Conservation (phyloP, 1,284 basidiomycete genomes). For the Cutaneotrichosporon spelunceum region DNA sequence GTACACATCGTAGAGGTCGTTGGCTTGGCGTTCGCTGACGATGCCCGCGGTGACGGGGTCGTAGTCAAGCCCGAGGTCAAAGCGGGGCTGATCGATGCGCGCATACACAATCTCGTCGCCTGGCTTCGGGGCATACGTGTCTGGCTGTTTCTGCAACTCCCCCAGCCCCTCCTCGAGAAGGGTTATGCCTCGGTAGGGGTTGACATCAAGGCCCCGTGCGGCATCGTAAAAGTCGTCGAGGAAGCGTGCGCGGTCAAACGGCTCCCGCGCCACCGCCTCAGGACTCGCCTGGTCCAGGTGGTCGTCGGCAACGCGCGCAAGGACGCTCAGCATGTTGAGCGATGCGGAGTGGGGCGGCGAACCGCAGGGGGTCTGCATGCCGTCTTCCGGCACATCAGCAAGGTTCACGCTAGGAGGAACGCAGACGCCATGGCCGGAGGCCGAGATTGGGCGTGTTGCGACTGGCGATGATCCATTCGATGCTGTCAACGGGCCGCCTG, state of each 20-base stretch:
- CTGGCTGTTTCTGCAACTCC: constrained; percentile 4
- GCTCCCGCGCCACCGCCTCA: background rate
- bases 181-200: constrained; percentile 25
- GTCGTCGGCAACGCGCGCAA: constrained; percentile 25
- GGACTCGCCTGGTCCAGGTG: background rate
- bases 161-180: constrained; percentile 21
- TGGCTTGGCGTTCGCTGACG: constrained; percentile 17
- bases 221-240: constrained; percentile 18
- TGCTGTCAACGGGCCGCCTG: too few relatives aligned
- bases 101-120: constrained; percentile 24
- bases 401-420: background rate
- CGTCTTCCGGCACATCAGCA: background rate
- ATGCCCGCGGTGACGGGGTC: constrained; percentile 16
- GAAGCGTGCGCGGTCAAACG: constrained; percentile 20
- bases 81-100: constrained; percentile 24
- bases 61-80: constrained; percentile 18
- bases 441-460: background rate
- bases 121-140: background rate
- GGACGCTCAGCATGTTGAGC: constrained; percentile 26
- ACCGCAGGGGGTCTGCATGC: background rate
- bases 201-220: constrained; percentile 19
- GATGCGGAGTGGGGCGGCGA: background rate
- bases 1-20: constrained; percentile 19
- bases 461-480: too few relatives aligned
- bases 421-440: background rate